Conservation (phyloP, 345 rosid species). For the Rhodamnia argentea region DNA sequence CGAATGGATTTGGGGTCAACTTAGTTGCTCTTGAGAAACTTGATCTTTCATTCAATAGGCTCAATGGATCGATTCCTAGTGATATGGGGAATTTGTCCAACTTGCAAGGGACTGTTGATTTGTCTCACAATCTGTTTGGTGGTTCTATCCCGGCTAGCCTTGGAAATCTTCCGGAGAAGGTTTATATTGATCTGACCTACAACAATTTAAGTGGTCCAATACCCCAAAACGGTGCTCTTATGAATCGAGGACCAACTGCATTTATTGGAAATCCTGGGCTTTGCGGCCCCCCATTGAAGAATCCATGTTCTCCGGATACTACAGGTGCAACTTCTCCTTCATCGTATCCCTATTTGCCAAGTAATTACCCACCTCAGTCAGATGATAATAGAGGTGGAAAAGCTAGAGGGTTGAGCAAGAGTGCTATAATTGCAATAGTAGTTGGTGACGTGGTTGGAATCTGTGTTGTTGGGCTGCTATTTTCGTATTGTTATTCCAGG, state of each 20-base stretch:
- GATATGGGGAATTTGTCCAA: constrained; percentile 77
- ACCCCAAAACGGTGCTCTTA: constrained; percentile 89
- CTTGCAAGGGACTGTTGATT: constrained; percentile 93
- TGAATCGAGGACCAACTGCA: constrained; percentile 93
- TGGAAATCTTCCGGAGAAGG: constrained; percentile 88
- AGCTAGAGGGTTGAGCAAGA: constrained; percentile 52
- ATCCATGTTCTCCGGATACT: constrained; percentile 46
- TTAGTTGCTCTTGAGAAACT: constrained; percentile 66
- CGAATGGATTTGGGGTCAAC: constrained; percentile 53
- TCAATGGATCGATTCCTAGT: constrained; percentile 61
- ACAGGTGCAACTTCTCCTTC: constrained; percentile 41
- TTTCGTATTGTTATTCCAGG: constrained; percentile 74
- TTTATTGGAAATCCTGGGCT: constrained; percentile 83
- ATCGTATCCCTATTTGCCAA: constrained; percentile 63
- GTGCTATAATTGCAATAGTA: constrained; percentile 54
- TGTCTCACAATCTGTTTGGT: constrained; percentile 67
- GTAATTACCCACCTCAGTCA: constrained; percentile 32
- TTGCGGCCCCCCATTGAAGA: constrained; percentile 85
- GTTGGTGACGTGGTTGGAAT: constrained; percentile 80
- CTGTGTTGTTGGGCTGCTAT: constrained; percentile 73
- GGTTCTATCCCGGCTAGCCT: constrained; percentile 80
- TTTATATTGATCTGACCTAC: constrained; percentile 79
- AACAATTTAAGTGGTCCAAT: constrained; percentile 90
- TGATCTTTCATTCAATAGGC: constrained; percentile 67
- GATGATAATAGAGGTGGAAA: constrained; percentile 25